Evolutionary conservation across 23 red algal species (phyloP).

Genomic region (Chondrus crispus): DNA sequence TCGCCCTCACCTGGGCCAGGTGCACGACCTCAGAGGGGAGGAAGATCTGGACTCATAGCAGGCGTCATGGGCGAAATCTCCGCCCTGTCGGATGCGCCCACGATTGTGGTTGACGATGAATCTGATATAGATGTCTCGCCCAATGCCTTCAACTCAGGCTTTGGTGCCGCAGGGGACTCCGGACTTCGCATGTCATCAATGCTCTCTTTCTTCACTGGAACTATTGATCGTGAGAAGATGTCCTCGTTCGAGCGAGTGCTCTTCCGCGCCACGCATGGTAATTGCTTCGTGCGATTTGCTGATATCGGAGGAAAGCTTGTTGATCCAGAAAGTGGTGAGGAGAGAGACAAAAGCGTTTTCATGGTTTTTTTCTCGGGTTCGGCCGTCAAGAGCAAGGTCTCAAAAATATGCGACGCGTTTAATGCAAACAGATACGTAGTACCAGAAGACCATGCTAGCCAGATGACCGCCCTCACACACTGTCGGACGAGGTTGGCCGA

Average conservation of each 20-base stretch:
- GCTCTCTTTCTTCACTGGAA: conserved; percentile 75
- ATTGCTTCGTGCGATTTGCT: conserved; percentile 67
- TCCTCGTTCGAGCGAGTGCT: conserved; percentile 87
- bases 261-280: conserved; percentile 91
- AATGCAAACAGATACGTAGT: conserved; percentile 76
- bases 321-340: conserved; percentile 50
- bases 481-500: conserved; percentile 48
- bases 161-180: background rate
- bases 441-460: conserved; percentile 66
- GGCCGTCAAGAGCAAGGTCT: conserved; percentile 75
- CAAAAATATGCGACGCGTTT: conserved; percentile 90
- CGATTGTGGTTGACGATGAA: conserved; percentile 35
- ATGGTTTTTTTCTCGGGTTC: conserved; percentile 89
- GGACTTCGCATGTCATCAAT: conserved; percentile 21
- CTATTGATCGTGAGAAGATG: conserved; percentile 47
- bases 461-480: conserved; percentile 65
- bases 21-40: background rate
- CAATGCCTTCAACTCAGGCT: conserved; percentile 9
- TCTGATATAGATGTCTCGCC: background rate
- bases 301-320: conserved; percentile 57
- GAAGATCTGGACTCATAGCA: conserved; percentile 1
- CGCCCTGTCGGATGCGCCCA: conserved; percentile 32
- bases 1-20: background rate
- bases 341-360: conserved; percentile 75
- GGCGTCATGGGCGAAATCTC: conserved; percentile 57